phyloP scores from a whole-genome alignment of 257 asterid species.

The Fraxinus pennsylvanica region DNA sequence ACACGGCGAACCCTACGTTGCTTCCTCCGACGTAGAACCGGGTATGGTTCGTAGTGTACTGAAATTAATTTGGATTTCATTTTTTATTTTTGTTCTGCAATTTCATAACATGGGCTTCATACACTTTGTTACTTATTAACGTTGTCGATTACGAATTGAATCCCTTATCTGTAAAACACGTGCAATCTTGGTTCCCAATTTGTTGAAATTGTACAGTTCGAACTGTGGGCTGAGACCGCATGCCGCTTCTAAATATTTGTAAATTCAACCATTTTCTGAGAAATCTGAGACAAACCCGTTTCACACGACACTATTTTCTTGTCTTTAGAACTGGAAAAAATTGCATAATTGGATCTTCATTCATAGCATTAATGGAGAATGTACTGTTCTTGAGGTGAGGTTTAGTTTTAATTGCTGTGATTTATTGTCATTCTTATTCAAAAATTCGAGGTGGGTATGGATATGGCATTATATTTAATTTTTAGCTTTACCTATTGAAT shows the following conservation, averaged over 20 bases:
- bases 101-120: too few relatives aligned
- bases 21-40: too few relatives aligned
- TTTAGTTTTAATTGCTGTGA: conserved; percentile 12
- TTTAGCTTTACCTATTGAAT: conserved; percentile 2
- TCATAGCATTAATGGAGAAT: conserved; percentile 22
- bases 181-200: too few relatives aligned
- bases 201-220: too few relatives aligned
- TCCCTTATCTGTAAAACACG: too few relatives aligned
- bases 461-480: conserved; percentile 6
- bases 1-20: too few relatives aligned
- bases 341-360: conserved; percentile 20
- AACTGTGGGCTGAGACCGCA: conserved; percentile 20
- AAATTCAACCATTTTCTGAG: neutral
- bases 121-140: too few relatives aligned
- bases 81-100: too few relatives aligned
- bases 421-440: conserved; percentile 16
- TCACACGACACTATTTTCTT: conserved; percentile 1
- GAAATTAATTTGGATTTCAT: too few relatives aligned
- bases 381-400: conserved; percentile 38
- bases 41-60: too few relatives aligned
- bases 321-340: conserved; percentile 11
- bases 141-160: too few relatives aligned
- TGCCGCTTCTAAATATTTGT: neutral
- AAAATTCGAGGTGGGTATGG: conserved; percentile 16
- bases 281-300: conserved; percentile 34